These are phyloP conservation scores for Tripterygium wilfordii DNA, from an alignment of 177 flowering plant species.

Conservation along the genomic window DNA sequence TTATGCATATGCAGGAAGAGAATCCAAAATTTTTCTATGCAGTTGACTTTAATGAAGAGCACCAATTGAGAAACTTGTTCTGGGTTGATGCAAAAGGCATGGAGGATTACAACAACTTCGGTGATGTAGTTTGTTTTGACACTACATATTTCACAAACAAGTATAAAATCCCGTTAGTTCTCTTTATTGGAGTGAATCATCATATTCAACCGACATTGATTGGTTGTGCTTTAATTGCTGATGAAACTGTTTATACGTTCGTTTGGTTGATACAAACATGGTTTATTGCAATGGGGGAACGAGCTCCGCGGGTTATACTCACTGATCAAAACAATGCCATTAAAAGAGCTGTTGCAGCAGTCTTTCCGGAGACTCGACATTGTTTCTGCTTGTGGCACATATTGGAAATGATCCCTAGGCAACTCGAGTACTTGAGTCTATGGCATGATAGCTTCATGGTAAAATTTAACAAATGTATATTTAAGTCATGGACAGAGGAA, in stretches of 20 bases:
- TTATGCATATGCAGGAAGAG: conserved; percentile 33
- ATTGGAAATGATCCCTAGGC: conserved; percentile 27
- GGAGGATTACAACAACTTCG: conserved; percentile 27
- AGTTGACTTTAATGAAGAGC: conserved; percentile 41
- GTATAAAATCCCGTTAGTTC: conserved; percentile 33
- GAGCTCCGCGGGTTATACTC: conserved; percentile 29
- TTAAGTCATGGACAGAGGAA: conserved; percentile 31
- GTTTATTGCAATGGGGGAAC: conserved; percentile 34
- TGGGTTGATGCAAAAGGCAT: conserved; percentile 43
- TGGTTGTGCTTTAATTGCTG: conserved; percentile 44
- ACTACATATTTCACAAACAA: conserved; percentile 29
- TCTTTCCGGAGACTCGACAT: conserved; percentile 32
- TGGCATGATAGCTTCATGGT: conserved; percentile 30
- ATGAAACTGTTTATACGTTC: conserved; percentile 32
- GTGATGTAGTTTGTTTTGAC: conserved; percentile 41
- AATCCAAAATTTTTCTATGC: conserved; percentile 40
- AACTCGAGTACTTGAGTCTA: conserved; percentile 24
- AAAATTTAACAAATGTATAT: conserved; percentile 36
- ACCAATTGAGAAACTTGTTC: conserved; percentile 31
- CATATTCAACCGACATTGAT: conserved; percentile 36
- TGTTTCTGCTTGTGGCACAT: conserved; percentile 35
- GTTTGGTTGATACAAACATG: conserved; percentile 43
- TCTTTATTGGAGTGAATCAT: conserved; percentile 41
- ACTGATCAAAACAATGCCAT: conserved; percentile 37
- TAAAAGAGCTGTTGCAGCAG: conserved; percentile 27